Conservation (phyloP, 2,329 filamentous ascomycete genomes). For the Sarocladium kiliense region DNA sequence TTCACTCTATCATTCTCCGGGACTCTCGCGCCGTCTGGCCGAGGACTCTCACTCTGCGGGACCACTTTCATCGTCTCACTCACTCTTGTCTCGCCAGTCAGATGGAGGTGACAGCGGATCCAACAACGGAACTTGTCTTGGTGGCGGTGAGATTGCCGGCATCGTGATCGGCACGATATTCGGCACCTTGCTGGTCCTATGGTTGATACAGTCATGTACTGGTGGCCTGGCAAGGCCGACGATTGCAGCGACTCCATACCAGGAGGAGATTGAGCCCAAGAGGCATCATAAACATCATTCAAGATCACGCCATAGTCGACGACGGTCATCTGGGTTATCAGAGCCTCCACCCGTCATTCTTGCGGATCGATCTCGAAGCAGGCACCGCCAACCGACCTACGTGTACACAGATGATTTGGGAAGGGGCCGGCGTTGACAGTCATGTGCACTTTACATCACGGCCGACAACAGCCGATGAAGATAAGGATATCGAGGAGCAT, state of each 20-base stretch:
- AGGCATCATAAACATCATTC: constrained; percentile 2
- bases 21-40: too few species aligned
- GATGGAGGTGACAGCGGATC: not conserved
- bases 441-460: too few species aligned
- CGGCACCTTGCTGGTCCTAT: constrained; percentile 39
- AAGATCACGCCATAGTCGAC: not conserved
- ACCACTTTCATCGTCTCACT: not conserved
- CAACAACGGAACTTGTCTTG: constrained; percentile 22
- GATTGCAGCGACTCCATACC: not conserved
- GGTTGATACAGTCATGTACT: constrained; percentile 40
- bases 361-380: not conserved
- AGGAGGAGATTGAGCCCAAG: constrained; percentile 2
- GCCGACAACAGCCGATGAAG: too few species aligned
- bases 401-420: not conserved
- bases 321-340: not conserved
- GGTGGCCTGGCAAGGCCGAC: not conserved
- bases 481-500: too few species aligned
- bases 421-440: not conserved
- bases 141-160: constrained; percentile 44
- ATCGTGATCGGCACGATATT: constrained; percentile 44
- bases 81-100: not conserved
- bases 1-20: too few species aligned
- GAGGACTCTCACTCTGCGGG: too few species aligned
- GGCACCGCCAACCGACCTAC: not conserved
- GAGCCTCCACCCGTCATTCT: not conserved